Conservation (phyloP, 148 eudicot genomes). For the Camellia granthamiana region DNA sequence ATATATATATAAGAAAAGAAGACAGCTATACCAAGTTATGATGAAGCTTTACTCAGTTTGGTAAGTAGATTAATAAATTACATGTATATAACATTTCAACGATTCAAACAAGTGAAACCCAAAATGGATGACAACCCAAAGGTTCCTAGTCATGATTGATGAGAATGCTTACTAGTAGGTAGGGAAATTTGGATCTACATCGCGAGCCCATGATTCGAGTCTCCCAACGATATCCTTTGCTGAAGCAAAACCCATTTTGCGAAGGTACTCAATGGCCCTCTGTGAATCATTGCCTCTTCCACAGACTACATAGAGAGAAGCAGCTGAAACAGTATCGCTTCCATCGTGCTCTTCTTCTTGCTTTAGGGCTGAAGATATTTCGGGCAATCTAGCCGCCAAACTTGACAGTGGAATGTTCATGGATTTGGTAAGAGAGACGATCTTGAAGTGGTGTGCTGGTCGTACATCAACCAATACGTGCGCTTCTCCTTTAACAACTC, state of each 20-base stretch:
- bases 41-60: too few species aligned
- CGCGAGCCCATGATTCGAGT: slow-evolving; percentile 74
- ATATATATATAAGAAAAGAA: too few species aligned
- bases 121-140: background rate
- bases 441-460: slow-evolving; percentile 84
- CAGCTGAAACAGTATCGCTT: slow-evolving; percentile 21
- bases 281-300: slow-evolving; percentile 98
- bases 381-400: slow-evolving; percentile 59
- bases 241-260: slow-evolving; percentile 56
- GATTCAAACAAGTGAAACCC: background rate
- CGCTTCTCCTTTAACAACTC: slow-evolving; percentile 44
- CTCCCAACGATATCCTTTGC: slow-evolving; percentile 94
- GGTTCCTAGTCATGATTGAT: background rate
- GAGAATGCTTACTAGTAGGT: slow-evolving; percentile 42
- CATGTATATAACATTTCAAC: background rate
- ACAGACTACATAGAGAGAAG: slow-evolving; percentile 70
- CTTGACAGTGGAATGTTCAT: slow-evolving; percentile 65
- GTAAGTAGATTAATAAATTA: too few species aligned
- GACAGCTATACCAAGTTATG: too few species aligned
- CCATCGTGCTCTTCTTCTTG: slow-evolving; percentile 37
- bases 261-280: slow-evolving; percentile 76
- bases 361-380: slow-evolving; percentile 55
- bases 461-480: slow-evolving; percentile 82
- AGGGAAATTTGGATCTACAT: slow-evolving; percentile 81
- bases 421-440: slow-evolving; percentile 85